Conservation (phyloP, 768 basidiomycete species). For the Boletus vinaceobasis region DNA sequence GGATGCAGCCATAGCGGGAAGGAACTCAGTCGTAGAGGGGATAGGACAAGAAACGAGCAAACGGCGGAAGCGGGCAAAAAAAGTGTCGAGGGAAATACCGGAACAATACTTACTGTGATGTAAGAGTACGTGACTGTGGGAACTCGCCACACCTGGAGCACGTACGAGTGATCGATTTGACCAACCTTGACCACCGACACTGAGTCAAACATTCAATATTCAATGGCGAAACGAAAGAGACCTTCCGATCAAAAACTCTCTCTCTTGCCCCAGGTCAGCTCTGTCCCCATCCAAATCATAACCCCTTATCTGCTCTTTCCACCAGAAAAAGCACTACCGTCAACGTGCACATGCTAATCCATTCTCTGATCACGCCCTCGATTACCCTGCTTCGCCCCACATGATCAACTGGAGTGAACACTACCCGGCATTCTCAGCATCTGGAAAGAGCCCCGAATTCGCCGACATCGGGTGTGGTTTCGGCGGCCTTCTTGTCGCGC, state of each 20-base stretch:
- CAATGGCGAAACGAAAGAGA: conserved; percentile 30
- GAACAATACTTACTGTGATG: conserved; percentile 7
- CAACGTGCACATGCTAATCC: conserved; percentile 85
- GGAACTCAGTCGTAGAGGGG: neutral
- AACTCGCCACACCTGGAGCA: too few relatives aligned
- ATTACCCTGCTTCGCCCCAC: conserved; percentile 77
- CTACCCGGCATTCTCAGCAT: conserved; percentile 66
- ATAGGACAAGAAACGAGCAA: neutral
- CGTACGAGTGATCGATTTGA: too few relatives aligned
- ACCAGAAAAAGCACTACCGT: conserved; percentile 78
- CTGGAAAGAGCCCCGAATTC: conserved; percentile 77
- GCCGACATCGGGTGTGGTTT: conserved; percentile 98
- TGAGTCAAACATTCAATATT: neutral
- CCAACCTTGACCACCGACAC: too few relatives aligned
- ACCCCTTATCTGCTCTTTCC: neutral
- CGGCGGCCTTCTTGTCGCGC: conserved; percentile 84
- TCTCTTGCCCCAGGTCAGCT: conserved; percentile 50
- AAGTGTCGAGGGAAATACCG: conserved; percentile 24
- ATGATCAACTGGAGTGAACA: conserved; percentile 79
- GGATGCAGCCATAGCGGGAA: conserved; percentile 42
- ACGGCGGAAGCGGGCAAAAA: conserved; percentile 1
- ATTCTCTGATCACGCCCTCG: conserved; percentile 83
- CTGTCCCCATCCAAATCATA: neutral
- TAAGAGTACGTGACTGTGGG: conserved; percentile 6
- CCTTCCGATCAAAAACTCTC: neutral